Conservation (phyloP, 345 rosid genomes). For the Capsella bursapastoris region DNA sequence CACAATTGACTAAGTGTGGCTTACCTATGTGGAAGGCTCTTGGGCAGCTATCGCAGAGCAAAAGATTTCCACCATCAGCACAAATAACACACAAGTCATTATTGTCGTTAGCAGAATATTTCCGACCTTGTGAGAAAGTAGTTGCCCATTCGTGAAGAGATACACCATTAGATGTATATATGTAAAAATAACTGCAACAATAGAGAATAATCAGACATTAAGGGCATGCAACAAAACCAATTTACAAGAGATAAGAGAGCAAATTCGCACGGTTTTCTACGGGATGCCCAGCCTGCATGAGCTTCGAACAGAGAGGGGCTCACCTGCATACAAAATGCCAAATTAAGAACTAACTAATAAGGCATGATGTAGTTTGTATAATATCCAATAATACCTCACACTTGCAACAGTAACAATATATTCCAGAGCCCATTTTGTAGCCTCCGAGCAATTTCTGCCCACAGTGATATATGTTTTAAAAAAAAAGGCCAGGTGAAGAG, state of each 20-base stretch:
- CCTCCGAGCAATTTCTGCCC: conserved; percentile 91
- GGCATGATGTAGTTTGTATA: conserved; percentile 29
- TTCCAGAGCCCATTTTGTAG: conserved; percentile 82
- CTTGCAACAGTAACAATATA: conserved; percentile 89
- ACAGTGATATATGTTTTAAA: conserved; percentile 46
- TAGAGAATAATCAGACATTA: conserved; percentile 32
- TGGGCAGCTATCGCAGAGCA: conserved; percentile 96
- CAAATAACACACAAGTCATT: conserved; percentile 87
- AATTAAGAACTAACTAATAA: conserved; percentile 27
- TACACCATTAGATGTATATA: conserved; percentile 95
- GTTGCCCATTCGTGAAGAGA: conserved; percentile 96
- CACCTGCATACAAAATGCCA: conserved; percentile 61
- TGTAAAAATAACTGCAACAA: conserved; percentile 78
- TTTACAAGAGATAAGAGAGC: conserved; percentile 15
- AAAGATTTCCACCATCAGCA: conserved; percentile 94
- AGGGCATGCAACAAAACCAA: not conserved
- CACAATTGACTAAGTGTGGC: conserved; percentile 21
- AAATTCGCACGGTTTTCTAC: conserved; percentile 85
- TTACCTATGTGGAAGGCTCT: conserved; percentile 95
- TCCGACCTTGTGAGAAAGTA: conserved; percentile 78
- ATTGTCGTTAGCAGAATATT: conserved; percentile 76
- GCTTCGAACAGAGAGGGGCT: conserved; percentile 97
- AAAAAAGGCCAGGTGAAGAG: conserved; percentile 37
- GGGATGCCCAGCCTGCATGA: conserved; percentile 99
- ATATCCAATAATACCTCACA: conserved; percentile 66